Conservation (phyloP, 2,329 filamentous ascomycete species). For the Phialemonium atrogriseum region DNA sequence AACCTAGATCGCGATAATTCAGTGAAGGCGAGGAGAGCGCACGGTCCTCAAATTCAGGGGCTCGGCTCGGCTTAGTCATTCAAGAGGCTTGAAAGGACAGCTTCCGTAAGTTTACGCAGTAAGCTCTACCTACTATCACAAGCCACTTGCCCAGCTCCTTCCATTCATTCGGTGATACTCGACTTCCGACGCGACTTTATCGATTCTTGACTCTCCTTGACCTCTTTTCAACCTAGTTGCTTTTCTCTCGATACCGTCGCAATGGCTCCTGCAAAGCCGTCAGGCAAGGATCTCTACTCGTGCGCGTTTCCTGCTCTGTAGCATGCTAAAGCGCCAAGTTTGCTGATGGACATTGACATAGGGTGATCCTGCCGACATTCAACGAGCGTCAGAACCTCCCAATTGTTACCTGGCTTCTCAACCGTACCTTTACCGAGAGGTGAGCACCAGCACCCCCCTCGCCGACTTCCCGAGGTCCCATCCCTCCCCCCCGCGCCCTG, state of each 20-base stretch:
- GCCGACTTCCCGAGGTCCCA: not conserved
- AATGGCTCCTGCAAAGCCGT: not conserved
- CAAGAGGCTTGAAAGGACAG: constrained; percentile 1
- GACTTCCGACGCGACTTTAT: constrained; percentile 4
- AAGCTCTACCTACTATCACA: not conserved
- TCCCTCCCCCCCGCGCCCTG: not conserved
- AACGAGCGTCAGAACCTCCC: constrained; percentile 97
- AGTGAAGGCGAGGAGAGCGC: no score
- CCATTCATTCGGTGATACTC: constrained; percentile 4
- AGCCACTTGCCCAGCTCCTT: constrained; percentile 7
- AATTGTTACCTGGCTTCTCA: constrained; percentile 89
- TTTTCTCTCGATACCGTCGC: not conserved
- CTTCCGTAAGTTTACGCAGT: not conserved
- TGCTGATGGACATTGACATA: constrained; percentile 1
- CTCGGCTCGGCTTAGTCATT: not conserved
- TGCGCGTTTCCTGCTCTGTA: not conserved
- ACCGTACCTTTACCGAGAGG: constrained; percentile 85
- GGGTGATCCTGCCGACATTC: constrained; percentile 91
- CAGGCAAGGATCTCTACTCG: constrained; percentile 3
- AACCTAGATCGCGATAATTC: no score
- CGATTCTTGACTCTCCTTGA: constrained; percentile 10
- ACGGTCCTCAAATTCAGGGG: constrained; percentile 2
- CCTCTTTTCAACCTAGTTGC: not conserved
- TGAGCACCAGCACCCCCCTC: constrained; percentile 40
- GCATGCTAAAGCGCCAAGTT: no score